Percentiles rank a stretch among this genome's conserved stretches.
These are phyloP conservation scores for Blastobotrys attinorum DNA, from an alignment of 805 yeast species.

Conservation along the genomic window DNA sequence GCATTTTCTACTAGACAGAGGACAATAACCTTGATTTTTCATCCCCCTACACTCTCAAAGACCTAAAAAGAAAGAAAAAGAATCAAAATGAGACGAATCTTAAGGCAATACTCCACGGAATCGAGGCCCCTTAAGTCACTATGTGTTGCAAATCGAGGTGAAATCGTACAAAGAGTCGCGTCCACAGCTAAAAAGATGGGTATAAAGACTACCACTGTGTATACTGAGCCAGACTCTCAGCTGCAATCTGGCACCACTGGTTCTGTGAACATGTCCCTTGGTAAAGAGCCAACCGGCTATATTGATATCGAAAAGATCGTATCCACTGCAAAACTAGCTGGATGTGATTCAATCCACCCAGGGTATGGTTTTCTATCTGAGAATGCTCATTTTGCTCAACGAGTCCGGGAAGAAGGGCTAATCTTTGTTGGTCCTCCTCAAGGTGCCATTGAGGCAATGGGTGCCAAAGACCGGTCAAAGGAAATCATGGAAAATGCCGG, in stretches of 20 bases:
- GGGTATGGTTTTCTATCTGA: slow-evolving; percentile 52
- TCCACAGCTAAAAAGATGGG: slow-evolving; percentile 24
- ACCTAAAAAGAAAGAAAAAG: too few species aligned
- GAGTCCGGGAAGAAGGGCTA: slow-evolving; percentile 26
- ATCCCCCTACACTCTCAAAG: too few species aligned
- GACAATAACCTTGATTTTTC: too few species aligned
- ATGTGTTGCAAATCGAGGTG: slow-evolving; percentile 52
- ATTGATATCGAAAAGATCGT: slow-evolving; percentile 41
- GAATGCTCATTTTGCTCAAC: slow-evolving; percentile 27
- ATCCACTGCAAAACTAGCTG: slow-evolving; percentile 39
- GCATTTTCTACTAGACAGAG: too few species aligned
- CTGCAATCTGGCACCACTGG: slow-evolving; percentile 22
- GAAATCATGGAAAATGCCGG: slow-evolving; percentile 28
- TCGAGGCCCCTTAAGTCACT: slow-evolving; percentile 16
- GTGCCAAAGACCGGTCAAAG: slow-evolving; percentile 27
- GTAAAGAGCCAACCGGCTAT: slow-evolving; percentile 22
- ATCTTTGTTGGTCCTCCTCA: slow-evolving; percentile 30
- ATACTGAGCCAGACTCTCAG: slow-evolving; percentile 25
- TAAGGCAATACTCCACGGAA: slow-evolving; percentile 1
- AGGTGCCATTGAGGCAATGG: slow-evolving; percentile 29
- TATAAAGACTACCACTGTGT: slow-evolving; percentile 26
- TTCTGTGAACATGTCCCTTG: slow-evolving; percentile 19
- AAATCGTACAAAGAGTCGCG: slow-evolving; percentile 33
- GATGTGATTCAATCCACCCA: slow-evolving; percentile 49
- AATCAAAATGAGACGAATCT: not conserved